phyloP scores from a whole-genome alignment of 2,329 filamentous ascomycete genomes.

The Arthrobotrys entomopaga region DNA sequence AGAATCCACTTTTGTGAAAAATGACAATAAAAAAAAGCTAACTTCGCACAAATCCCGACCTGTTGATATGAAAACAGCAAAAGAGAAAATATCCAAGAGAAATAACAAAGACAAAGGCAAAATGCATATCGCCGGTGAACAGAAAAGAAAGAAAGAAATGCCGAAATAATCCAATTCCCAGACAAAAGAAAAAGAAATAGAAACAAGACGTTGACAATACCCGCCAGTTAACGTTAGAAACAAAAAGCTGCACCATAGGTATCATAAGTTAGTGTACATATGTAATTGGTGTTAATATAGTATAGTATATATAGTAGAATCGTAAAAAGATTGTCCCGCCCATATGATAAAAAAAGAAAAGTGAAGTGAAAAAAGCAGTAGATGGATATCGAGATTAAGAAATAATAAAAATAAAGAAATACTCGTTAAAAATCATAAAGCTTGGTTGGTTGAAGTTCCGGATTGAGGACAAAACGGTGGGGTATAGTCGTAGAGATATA shows the following conservation, averaged over 20 bases:
- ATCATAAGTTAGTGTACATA: constrained; percentile 55
- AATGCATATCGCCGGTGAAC: constrained; percentile 4
- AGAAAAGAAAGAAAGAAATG: constrained; percentile 19
- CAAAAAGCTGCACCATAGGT: constrained; percentile 36
- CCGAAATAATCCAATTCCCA: constrained; percentile 24
- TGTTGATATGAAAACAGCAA: constrained; percentile 13
- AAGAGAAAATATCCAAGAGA: constrained; percentile 6
- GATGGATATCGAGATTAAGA: constrained; percentile 34
- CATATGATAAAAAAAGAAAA: constrained; percentile 13
- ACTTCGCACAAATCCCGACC: constrained; percentile 18
- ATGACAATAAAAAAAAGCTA: too few species aligned
- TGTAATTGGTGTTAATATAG: constrained; percentile 41
- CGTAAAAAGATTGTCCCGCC: constrained; percentile 35
- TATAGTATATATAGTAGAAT: constrained; percentile 19
- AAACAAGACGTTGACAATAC: constrained; percentile 20
- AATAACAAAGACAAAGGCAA: not conserved
- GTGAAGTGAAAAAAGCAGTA: constrained; percentile 1
- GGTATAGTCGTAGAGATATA: not conserved
- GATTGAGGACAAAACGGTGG: not conserved
- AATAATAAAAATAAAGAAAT: constrained; percentile 15
- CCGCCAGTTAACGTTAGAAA: constrained; percentile 20
- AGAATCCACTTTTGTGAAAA: constrained; percentile 36
- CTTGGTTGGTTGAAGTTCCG: not conserved
- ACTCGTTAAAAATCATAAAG: constrained; percentile 8
- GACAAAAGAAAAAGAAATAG: constrained; percentile 12